These are phyloP conservation scores for Diaporthe citriasiana DNA, from an alignment of 2,329 filamentous ascomycete genomes.

Conservation along the genomic window DNA sequence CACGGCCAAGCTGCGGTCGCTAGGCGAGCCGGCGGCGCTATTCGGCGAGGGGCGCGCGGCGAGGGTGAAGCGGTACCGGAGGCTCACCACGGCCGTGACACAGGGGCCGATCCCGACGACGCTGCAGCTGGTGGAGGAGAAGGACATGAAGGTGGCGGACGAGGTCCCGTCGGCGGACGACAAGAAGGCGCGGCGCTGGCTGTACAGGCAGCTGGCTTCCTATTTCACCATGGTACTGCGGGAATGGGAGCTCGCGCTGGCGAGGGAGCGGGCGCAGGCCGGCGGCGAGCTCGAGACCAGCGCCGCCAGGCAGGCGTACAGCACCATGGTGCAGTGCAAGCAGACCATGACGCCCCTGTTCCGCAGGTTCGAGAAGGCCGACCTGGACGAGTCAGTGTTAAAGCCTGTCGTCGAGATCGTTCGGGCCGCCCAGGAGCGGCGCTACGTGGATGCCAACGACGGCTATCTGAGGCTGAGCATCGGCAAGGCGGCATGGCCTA, in stretches of 20 bases:
- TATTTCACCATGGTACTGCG: constrained; percentile 97
- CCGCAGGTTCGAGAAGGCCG: constrained; percentile 85
- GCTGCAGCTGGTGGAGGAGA: constrained; percentile 82
- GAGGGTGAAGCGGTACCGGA: constrained; percentile 78
- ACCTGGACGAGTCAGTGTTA: constrained; percentile 83
- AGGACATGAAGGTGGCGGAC: constrained; percentile 86
- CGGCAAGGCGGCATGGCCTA: constrained; percentile 97
- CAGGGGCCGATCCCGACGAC: constrained; percentile 90
- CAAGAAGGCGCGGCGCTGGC: constrained; percentile 74
- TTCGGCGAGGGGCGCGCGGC: constrained; percentile 86
- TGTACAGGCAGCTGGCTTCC: constrained; percentile 90
- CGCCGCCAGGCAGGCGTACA: constrained; percentile 84
- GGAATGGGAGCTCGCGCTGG: constrained; percentile 87
- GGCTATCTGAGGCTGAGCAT: constrained; percentile 94
- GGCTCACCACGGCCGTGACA: constrained; percentile 72
- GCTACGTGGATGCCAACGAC: constrained; percentile 97
- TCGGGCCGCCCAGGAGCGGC: constrained; percentile 86
- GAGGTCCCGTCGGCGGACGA: constrained; percentile 73
- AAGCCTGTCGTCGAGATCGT: constrained; percentile 93
- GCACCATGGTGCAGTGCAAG: constrained; percentile 87
- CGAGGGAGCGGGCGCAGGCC: constrained; percentile 65
- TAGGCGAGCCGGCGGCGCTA: constrained; percentile 80
- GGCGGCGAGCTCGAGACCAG: constrained; percentile 70
- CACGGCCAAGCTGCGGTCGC: constrained; percentile 73
- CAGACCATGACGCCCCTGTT: constrained; percentile 93